Evolutionary conservation across 345 rosid species (phyloP), one percentile per base, ranked within the genome.

Genomic region (Physaria fendleri): DNA sequence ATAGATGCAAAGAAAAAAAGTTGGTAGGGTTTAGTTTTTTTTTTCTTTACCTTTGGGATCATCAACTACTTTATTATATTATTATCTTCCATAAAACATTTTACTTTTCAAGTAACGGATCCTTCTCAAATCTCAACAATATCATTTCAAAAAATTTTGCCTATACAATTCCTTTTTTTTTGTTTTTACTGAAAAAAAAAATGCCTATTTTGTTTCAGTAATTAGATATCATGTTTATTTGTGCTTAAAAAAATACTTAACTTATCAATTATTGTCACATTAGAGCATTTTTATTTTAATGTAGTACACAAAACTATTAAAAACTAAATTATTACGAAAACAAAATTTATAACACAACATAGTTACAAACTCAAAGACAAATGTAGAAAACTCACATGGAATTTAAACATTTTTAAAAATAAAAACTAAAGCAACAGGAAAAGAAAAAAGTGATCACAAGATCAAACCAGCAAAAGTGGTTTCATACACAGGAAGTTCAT

Each of bases 401-500:
- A 42, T 5, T 49, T 14, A 29, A 25, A 56, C 14, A 10, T 25
- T 25, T n/a, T 14, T 11, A 7, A 15, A 18, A 64, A 32, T 33
- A 11, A 18, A 44, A 41, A 43, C 11, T 27, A 50, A 24, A 23
- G 39, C 21, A 13, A 62, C 21, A 3, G 42, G 29, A 50, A 32
- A 12, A 54, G 8, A 21, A 39, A 35, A 62, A 55, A 25, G 50
- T 2, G n/a, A 29, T 62, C 69, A 70, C 74, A 70, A 40, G 74
- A 70, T 63, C 27, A 70, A 56, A 63, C 74, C 47, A 62, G 74
- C 74, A 56, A 56, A 70, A 46, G 99, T 90, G 43, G 99, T 82
- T 79, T 85, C 99, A 64, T 89, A 93, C 61, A 93, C 97, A 10
- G 99, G 99, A 70, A 93, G 71, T 68, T 93, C 99, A 70, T 92